phyloP scores from a whole-genome alignment of 495 filamentous ascomycete species.

The Lophiostoma macrostomum region DNA sequence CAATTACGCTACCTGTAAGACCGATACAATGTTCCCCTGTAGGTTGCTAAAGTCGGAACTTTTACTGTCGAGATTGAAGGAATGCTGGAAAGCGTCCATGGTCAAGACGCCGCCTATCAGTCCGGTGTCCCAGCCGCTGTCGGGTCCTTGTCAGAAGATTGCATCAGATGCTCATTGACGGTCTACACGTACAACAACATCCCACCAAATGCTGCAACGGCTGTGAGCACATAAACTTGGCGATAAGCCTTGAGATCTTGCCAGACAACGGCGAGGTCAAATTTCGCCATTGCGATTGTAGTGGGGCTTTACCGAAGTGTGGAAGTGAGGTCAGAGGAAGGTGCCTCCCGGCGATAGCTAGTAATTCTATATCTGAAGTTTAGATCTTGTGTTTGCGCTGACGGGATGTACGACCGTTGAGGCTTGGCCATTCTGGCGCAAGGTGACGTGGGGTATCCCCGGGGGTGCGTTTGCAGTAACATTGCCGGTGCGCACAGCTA shows the following conservation, averaged over 20 bases:
- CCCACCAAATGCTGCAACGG: conserved; percentile 29
- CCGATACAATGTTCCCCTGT: conserved; percentile 54
- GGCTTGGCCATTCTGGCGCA: too few species aligned
- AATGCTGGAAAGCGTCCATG: conserved; percentile 30
- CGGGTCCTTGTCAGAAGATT: too few species aligned
- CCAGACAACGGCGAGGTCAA: conserved; percentile 15
- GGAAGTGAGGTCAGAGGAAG: too few species aligned
- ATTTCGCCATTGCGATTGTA: conserved; percentile 23
- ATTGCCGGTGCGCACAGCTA: too few species aligned
- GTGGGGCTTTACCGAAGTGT: neutral
- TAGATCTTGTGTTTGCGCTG: too few species aligned
- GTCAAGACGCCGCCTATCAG: conserved; percentile 29
- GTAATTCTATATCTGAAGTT: too few species aligned
- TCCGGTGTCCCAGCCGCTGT: conserved; percentile 32
- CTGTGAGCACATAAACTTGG: conserved; percentile 26
- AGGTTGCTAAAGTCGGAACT: conserved; percentile 25
- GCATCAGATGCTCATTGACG: too few species aligned
- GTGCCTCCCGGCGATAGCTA: too few species aligned
- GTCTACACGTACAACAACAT: conserved; percentile 18
- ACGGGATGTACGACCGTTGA: too few species aligned
- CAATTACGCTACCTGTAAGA: conserved; percentile 45
- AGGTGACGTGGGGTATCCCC: too few species aligned
- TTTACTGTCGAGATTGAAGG: conserved; percentile 27
- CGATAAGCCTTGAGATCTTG: conserved; percentile 31
- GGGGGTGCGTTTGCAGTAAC: too few species aligned